Conservation (phyloP, 306 rosid genomes). For the Vigna reflexopilosa region DNA sequence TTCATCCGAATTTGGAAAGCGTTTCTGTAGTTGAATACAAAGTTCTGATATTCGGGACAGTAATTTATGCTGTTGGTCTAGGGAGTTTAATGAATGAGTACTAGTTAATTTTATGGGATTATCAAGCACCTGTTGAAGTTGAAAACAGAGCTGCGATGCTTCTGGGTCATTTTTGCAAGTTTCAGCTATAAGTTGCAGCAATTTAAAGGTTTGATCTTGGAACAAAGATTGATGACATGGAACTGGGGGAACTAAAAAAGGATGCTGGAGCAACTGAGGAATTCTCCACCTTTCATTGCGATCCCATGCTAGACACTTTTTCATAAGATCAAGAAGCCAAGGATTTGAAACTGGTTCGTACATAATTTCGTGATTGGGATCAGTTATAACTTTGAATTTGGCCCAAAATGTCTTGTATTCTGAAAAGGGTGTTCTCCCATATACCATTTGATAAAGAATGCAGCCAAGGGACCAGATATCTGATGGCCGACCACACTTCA, state of each 20-base stretch:
- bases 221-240: conserved; percentile 49
- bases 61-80: conserved; percentile 57
- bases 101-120: conserved; percentile 52
- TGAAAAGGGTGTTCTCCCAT: conserved; percentile 90
- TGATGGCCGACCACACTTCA: conserved; percentile 93
- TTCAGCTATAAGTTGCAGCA: conserved; percentile 64
- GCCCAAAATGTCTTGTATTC: conserved; percentile 96
- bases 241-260: conserved; percentile 84
- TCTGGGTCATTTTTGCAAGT: conserved; percentile 60
- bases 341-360: conserved; percentile 77
- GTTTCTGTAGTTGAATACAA: conserved; percentile 57
- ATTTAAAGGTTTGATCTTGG: conserved; percentile 57
- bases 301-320: conserved; percentile 92
- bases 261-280: conserved; percentile 89
- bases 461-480: conserved; percentile 98
- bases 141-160: conserved; percentile 62
- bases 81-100: conserved; percentile 53
- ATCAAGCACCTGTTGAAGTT: conserved; percentile 63
- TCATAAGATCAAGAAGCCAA: conserved; percentile 96
- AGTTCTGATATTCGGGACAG: conserved; percentile 65
- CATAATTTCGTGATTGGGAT: conserved; percentile 76
- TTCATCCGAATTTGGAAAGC: conserved; percentile 47
- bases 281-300: conserved; percentile 94
- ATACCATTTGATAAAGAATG: conserved; percentile 97
- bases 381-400: conserved; percentile 91